phyloP scores from a whole-genome alignment of 192 early-diverging fungal genomes.

The Rhizoclosmatium sp. region DNA sequence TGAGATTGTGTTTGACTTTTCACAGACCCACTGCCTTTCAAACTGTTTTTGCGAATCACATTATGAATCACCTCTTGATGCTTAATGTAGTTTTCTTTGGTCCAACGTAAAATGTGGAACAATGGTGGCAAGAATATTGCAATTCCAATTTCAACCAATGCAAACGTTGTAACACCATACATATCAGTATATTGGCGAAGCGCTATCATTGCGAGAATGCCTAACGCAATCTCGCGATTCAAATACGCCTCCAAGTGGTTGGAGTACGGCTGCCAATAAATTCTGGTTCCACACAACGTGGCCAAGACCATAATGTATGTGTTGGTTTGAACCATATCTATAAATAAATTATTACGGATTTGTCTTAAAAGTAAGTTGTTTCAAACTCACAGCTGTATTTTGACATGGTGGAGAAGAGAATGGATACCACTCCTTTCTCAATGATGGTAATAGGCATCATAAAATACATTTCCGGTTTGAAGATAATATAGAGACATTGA shows the following conservation, averaged over 20 bases:
- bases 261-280: slow-evolving; percentile 20
- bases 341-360: neutral
- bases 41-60: too few species aligned
- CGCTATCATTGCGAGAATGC: slow-evolving; percentile 9
- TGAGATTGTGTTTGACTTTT: too few species aligned
- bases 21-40: too few species aligned
- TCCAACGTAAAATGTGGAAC: slow-evolving; percentile 12
- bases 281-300: neutral
- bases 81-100: slow-evolving; percentile 10
- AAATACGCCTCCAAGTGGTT: slow-evolving; percentile 26
- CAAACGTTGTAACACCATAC: neutral
- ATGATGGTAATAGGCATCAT: slow-evolving; percentile 8
- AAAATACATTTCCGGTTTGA: slow-evolving; percentile 25
- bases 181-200: neutral
- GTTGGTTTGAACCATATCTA: slow-evolving; percentile 2
- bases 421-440: slow-evolving; percentile 11
- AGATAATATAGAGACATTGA: slow-evolving; percentile 18
- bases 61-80: neutral
- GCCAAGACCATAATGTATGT: neutral
- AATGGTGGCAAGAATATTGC: neutral
- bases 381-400: neutral
- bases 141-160: neutral
- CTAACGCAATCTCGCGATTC: slow-evolving; percentile 9
- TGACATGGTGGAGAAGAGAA: slow-evolving; percentile 18
- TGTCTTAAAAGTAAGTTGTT: neutral